phyloP scores from a whole-genome alignment of 2,329 filamentous ascomycete species.

The Macroventuria anomochaeta region DNA sequence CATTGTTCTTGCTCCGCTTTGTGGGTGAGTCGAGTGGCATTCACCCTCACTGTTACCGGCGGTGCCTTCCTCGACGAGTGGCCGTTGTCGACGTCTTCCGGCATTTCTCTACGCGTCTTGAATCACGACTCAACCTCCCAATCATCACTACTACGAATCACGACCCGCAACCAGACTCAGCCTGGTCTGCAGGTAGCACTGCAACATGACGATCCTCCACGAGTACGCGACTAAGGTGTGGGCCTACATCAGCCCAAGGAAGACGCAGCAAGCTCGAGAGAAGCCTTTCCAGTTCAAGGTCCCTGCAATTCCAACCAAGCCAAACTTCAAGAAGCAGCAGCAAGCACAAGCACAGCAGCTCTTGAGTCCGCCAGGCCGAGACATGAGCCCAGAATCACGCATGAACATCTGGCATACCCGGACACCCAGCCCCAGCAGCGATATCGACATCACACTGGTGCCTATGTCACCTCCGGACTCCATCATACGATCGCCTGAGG shows the following conservation, averaged over 20 bases:
- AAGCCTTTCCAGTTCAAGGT: slow-evolving; percentile 50
- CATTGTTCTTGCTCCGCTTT: slow-evolving; percentile 11
- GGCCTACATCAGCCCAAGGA: slow-evolving; percentile 53
- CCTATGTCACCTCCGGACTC: slow-evolving; percentile 44
- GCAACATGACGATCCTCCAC: slow-evolving; percentile 41
- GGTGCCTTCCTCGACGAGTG: slow-evolving; percentile 4
- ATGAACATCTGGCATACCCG: slow-evolving; percentile 33
- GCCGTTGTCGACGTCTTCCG: not conserved
- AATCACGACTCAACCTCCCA: not conserved
- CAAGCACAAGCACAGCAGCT: not conserved
- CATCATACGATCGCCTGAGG: slow-evolving; percentile 13
- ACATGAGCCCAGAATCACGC: slow-evolving; percentile 45
- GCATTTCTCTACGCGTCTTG: not conserved
- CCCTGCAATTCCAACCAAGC: slow-evolving; percentile 29
- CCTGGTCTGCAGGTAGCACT: not conserved
- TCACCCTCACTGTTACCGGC: slow-evolving; percentile 28
- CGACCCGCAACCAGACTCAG: not conserved
- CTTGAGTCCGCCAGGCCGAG: slow-evolving; percentile 19
- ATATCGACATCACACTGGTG: slow-evolving; percentile 32
- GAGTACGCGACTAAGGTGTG: slow-evolving; percentile 49
- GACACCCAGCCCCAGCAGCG: slow-evolving; percentile 28
- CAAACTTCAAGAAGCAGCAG: slow-evolving; percentile 7
- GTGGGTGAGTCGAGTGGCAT: slow-evolving; percentile 11
- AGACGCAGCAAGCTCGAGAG: slow-evolving; percentile 46
- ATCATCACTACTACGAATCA: not conserved